These are phyloP conservation scores for Zizania latifolia DNA, from an alignment of 176 grass and related monocot species.

Conservation along the genomic window DNA sequence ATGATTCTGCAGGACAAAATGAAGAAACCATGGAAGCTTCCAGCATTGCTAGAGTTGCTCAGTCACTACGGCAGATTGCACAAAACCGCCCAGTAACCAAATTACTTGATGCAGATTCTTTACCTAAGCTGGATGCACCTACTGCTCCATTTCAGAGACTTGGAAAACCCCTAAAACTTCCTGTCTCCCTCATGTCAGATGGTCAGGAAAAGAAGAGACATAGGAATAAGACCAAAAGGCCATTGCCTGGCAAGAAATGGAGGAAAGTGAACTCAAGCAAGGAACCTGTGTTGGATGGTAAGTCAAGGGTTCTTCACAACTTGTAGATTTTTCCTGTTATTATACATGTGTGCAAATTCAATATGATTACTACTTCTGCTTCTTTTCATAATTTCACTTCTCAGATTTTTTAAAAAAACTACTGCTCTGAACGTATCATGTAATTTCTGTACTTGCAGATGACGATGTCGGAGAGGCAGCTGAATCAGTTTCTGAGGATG, in stretches of 20 bases:
- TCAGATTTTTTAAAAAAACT: no score
- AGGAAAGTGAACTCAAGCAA: constrained; percentile 45
- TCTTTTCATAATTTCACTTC: neutral
- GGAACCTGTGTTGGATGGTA: constrained; percentile 34
- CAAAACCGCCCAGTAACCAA: constrained; percentile 61
- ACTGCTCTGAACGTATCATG: constrained; percentile 7
- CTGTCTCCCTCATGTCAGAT: constrained; percentile 36
- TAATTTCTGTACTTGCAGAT: constrained; percentile 32
- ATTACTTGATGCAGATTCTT: constrained; percentile 64
- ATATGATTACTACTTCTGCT: neutral
- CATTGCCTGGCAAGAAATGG: constrained; percentile 85
- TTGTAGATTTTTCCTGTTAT: constrained; percentile 3
- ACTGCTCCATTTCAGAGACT: constrained; percentile 82
- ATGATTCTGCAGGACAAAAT: neutral
- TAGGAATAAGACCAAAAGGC: constrained; percentile 53
- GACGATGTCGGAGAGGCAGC: constrained; percentile 36
- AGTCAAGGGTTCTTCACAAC: neutral
- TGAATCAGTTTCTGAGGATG: constrained; percentile 42
- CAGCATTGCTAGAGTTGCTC: constrained; percentile 63
- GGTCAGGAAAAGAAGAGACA: constrained; percentile 47
- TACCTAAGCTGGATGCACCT: constrained; percentile 75
- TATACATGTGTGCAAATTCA: neutral
- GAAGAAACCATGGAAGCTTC: constrained; percentile 46
- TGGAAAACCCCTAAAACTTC: constrained; percentile 47
- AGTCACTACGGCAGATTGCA: constrained; percentile 52